Evolutionary conservation across 2,329 filamentous ascomycete genomes (phyloP), one percentile per base, ranked within the genome.

Genomic region (Calonectria ilicicola): DNA sequence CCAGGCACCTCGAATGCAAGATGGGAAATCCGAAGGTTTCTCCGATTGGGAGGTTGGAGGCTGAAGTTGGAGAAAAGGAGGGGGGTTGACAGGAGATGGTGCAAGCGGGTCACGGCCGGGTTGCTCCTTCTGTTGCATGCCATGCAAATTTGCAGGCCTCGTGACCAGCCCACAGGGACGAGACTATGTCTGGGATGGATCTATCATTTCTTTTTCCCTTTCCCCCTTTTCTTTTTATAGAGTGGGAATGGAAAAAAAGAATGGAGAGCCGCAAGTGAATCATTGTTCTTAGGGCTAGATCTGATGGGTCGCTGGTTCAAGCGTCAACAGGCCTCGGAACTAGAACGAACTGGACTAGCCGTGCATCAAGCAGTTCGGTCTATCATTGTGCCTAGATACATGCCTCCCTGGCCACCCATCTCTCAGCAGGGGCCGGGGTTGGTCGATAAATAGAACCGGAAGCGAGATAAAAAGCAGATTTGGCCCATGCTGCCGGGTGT

Each of bases 391-490:
- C 53, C 53, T 40, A 26, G 32, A 60, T 3, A 35, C 29, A n/a
- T 19, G 3, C 12, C 32, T 40, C 32, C 35, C 53, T 40, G 21
- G 35, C 53, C n/a, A 15, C 32, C 46, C 10, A 35, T 23, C 12
- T 27, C 58, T n/a, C 29, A 21, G 23, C 56, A 35, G 49, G 53
- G 66, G 32, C 42, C 29, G 15, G 58, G 66, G 21, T 51, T 38
- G 35, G 12, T 38, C 26, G 7, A 60, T 60, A 60, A 17, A 60
- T 56, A 62, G 53, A 56, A 7, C 23, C 5, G 26, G 49, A 69
- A 64, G 47, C 56, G 66, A 69, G 66, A 64, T 56, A 53, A 26
- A 26, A 40, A 26, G 21, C 53, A 63, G 66, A 68, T 68, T 38
- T n/a, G 46, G 27, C 35, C 56, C 44, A 53, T 60, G 66, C 44